Conservation (phyloP, 257 asterid species). For the Solanum corneliomulleri region DNA sequence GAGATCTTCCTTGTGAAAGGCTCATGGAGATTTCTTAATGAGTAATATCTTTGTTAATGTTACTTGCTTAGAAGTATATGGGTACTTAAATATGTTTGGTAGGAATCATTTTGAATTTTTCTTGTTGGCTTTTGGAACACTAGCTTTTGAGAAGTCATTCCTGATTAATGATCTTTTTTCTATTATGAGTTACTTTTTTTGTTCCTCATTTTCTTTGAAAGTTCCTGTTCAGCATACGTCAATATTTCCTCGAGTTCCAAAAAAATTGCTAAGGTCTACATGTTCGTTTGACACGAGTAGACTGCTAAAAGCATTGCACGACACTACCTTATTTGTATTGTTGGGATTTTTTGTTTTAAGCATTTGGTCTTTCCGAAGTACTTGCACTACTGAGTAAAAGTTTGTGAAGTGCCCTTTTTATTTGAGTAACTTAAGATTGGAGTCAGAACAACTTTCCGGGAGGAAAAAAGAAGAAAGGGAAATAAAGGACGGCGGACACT, state of each 20-base stretch:
- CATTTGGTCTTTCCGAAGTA: neutral
- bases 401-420: neutral
- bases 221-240: neutral
- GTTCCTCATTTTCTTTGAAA: neutral
- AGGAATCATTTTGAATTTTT: neutral
- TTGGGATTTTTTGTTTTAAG: neutral
- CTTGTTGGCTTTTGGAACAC: neutral
- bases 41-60: neutral
- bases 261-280: neutral
- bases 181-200: neutral
- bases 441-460: neutral
- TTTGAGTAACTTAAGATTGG: neutral
- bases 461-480: neutral
- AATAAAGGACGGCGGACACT: neutral
- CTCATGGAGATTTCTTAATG: neutral
- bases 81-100: neutral
- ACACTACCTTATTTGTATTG: neutral
- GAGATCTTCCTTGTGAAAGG: neutral
- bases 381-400: neutral
- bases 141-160: neutral
- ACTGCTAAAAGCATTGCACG: neutral
- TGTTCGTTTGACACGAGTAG: neutral
- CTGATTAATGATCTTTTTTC: neutral
- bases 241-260: neutral
- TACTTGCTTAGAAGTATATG: neutral